A percentile compares a stretch with the other conserved stretches of the same genome.
Evolutionary conservation across 768 basidiomycete species (phyloP).

Genomic region (Suillus decipiens): DNA sequence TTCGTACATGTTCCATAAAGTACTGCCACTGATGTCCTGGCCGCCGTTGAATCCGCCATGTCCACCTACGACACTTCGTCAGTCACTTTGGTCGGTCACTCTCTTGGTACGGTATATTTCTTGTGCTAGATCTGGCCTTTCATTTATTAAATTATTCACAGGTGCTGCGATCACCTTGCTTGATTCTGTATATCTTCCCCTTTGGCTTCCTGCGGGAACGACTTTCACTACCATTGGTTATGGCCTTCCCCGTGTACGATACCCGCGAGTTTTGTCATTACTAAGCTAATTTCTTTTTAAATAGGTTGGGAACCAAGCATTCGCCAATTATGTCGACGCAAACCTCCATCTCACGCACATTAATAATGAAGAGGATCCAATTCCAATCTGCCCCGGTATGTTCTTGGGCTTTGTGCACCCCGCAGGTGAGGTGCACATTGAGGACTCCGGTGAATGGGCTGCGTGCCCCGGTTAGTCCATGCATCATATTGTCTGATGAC

Average conservation of each 20-base stretch:
- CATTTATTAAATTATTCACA: slow-evolving; percentile 2
- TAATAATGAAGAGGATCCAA: slow-evolving; percentile 48
- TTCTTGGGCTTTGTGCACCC: slow-evolving; percentile 44
- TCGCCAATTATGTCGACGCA: slow-evolving; percentile 57
- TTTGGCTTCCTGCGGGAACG: slow-evolving; percentile 35
- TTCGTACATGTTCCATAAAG: slow-evolving; percentile 21
- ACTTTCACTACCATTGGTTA: slow-evolving; percentile 35
- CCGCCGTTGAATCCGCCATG: slow-evolving; percentile 46
- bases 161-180: slow-evolving; percentile 41
- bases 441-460: slow-evolving; percentile 50
- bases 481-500: background rate
- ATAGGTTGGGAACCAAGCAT: slow-evolving; percentile 59
- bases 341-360: slow-evolving; percentile 50
- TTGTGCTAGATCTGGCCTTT: background rate
- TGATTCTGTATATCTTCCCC: slow-evolving; percentile 41
- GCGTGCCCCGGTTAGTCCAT: slow-evolving; percentile 47
- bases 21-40: slow-evolving; percentile 41
- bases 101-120: slow-evolving; percentile 30
- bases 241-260: slow-evolving; percentile 38
- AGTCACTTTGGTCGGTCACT: slow-evolving; percentile 50
- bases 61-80: slow-evolving; percentile 33
- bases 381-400: slow-evolving; percentile 37
- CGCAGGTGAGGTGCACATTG: slow-evolving; percentile 44
- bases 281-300: background rate
- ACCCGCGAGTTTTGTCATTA: background rate